phyloP scores from a whole-genome alignment of 2,329 filamentous ascomycete species.

The Huntiella abstrusa region DNA sequence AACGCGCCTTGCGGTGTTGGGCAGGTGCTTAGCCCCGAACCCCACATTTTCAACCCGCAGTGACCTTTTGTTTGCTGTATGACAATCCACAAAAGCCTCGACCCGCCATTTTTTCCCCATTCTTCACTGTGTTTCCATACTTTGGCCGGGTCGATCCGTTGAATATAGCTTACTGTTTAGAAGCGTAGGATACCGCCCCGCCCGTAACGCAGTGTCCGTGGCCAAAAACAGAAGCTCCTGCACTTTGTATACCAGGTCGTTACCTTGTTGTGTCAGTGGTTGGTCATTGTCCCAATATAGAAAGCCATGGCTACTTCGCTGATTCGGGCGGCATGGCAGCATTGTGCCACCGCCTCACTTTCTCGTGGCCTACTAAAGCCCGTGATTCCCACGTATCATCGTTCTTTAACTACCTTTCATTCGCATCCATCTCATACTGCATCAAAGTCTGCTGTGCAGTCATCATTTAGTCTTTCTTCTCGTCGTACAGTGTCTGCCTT shows the following conservation, averaged over 20 bases:
- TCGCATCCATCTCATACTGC: slow-evolving; percentile 2
- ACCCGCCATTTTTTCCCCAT: neutral
- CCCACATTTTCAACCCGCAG: neutral
- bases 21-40: slow-evolving; percentile 5
- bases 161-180: neutral
- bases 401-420: slow-evolving; percentile 2
- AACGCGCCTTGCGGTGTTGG: slow-evolving; percentile 6
- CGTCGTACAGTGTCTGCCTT: neutral
- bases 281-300: neutral
- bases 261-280: no score
- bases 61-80: neutral
- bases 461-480: neutral
- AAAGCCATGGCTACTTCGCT: slow-evolving; percentile 5
- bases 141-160: neutral
- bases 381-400: slow-evolving; percentile 1
- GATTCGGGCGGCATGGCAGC: slow-evolving; percentile 7
- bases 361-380: slow-evolving; percentile 5
- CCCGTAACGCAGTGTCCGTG: no score
- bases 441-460: neutral
- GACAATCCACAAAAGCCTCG: neutral
- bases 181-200: neutral
- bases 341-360: slow-evolving; percentile 8
- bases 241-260: no score
- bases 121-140: neutral
- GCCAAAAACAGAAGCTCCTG: no score